These are phyloP conservation scores for Tolypocladium capitatum DNA, from an alignment of 2,329 filamentous ascomycete species.

Conservation along the genomic window DNA sequence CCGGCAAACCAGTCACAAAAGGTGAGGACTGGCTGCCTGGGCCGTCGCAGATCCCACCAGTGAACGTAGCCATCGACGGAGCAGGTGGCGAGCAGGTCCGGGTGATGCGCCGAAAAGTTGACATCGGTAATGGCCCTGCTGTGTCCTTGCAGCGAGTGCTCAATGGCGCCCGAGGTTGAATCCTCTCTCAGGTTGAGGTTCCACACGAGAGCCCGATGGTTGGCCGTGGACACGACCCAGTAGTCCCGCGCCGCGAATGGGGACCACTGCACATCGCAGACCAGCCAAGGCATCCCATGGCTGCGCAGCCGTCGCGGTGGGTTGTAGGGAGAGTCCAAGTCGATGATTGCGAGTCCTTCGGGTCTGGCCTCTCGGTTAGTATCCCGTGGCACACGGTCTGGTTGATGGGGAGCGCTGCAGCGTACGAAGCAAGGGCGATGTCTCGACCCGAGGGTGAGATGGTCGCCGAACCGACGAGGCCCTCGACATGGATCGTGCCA, in stretches of 20 bases:
- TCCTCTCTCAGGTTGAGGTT: conserved; percentile 73
- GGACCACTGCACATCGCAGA: conserved; percentile 94
- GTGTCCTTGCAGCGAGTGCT: conserved; percentile 74
- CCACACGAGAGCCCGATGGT: conserved; percentile 89
- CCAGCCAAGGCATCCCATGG: conserved; percentile 84
- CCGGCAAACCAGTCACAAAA: conserved; percentile 92
- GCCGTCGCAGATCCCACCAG: conserved; percentile 74
- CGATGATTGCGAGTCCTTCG: conserved; percentile 80
- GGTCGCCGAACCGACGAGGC: conserved; percentile 74
- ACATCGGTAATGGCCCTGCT: conserved; percentile 88
- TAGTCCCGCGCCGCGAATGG: conserved; percentile 81
- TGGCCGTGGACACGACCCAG: conserved; percentile 89
- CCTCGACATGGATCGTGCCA: conserved; percentile 70
- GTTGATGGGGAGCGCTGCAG: conserved; percentile 3
- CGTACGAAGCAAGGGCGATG: conserved; percentile 71
- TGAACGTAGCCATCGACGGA: conserved; percentile 89
- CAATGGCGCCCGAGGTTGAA: conserved; percentile 56
- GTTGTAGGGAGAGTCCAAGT: conserved; percentile 79
- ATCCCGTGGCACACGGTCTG: neutral
- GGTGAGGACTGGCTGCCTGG: conserved; percentile 59
- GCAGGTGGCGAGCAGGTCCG: conserved; percentile 79
- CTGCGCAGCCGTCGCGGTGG: conserved; percentile 69
- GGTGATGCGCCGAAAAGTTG: conserved; percentile 89
- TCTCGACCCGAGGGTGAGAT: conserved; percentile 88
- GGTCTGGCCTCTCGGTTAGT: conserved; percentile 33